phyloP scores from a whole-genome alignment of 495 filamentous ascomycete species.

The Trichoderma reesei region DNA sequence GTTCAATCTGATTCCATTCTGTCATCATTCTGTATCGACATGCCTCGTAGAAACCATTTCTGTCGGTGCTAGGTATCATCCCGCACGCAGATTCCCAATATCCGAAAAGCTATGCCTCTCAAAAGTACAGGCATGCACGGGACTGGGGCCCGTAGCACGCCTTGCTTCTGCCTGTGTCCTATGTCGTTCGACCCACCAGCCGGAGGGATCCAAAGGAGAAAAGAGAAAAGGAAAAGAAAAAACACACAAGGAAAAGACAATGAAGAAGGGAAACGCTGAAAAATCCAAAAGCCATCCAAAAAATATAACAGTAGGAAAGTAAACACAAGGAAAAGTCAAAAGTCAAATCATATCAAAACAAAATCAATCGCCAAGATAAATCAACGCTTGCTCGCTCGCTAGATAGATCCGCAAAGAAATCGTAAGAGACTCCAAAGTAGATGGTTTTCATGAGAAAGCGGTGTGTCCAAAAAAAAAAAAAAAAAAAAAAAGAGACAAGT shows the following conservation, averaged over 20 bases:
- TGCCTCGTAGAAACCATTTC: not conserved
- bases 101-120: conserved; percentile 8
- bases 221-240: conserved; percentile 9
- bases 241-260: not conserved
- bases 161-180: conserved; percentile 3
- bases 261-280: conserved; percentile 10
- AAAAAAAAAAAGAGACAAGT: too few relatives aligned
- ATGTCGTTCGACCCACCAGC: conserved; percentile 12
- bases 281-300: conserved; percentile 12
- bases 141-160: conserved; percentile 9
- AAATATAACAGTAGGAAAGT: conserved; percentile 16
- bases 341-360: conserved; percentile 8
- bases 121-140: conserved; percentile 6
- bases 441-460: conserved; percentile 13
- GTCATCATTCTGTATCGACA: conserved; percentile 7
- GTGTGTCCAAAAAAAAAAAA: not conserved
- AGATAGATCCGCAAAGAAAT: conserved; percentile 15
- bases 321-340: conserved; percentile 1
- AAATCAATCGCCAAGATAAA: conserved; percentile 14
- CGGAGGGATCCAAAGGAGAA: conserved; percentile 9
- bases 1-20: not conserved
- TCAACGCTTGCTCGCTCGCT: conserved; percentile 21
- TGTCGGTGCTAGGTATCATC: not conserved
- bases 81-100: not conserved
- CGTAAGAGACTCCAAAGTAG: conserved; percentile 11